Evolutionary conservation across 371 early-diverging fungal species (phyloP), one percentile per base, ranked within the genome.

Genomic region (Fennellomyces sp.): DNA sequence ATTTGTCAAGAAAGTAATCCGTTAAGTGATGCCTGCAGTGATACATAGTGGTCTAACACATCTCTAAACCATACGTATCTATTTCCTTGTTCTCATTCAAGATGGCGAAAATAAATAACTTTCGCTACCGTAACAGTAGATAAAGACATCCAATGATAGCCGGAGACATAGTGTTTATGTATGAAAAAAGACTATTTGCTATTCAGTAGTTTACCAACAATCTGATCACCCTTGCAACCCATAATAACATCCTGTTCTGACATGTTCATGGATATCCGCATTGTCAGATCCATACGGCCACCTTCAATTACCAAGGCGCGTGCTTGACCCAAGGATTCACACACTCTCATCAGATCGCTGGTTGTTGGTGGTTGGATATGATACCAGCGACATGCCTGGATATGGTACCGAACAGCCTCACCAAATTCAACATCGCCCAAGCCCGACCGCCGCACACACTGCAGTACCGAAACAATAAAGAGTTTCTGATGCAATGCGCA

Each of bases 401-500:
- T 61, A 68, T 79, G 75, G 33, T 66, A 57, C 23, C 65, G 60
- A 25, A 78, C 70, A 28, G 88, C 89, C 51, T 90, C 89, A 0
- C 84, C 87, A 64, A 93, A 87, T 26, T 88, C 81, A 1, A 90
- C 88, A 50, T 95, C 93, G n/a, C 85, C 82, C 8, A 84, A 51
- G 5, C 96, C 97, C 0, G 77, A 72, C 8, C 83, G 80, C 26
- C 93, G 80, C 8, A 90, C 66, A 19, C 80, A 72, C 8, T 85
- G 79, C 38, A 90, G 76, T 33, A 94, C 68, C 0, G 94, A 82
- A 0, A 92, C 82, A 28, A 97, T 61, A 56, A 96, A 94, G 21
- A 94, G 61, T 64, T 94, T 92, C 63, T 94, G 95, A 64, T 94
- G 95, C 25, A 88, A 58, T 1, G 93, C 88, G 10, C 87, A 86